Base-by-base conservation (phyloP, 1,284 basidiomycete species). In the Microbotryum scabiosae region DNA sequence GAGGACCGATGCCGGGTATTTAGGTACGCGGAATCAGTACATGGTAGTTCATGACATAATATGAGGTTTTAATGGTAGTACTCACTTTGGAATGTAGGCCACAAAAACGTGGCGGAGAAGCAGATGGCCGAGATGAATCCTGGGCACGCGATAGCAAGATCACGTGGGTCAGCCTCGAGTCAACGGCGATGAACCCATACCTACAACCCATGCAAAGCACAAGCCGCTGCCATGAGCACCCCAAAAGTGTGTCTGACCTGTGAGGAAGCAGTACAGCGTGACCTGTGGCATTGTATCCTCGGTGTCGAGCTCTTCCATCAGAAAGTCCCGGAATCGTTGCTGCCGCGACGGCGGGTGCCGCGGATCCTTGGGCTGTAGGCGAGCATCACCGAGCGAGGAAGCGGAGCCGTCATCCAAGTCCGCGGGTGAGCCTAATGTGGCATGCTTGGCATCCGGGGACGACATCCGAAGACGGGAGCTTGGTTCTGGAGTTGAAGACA, bases 201-300 rank as follows among this genome's bases (percentile, higher is more conserved):
- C 20, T 25, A 21, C 2, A 45, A 28, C 49, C 14, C n/a, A 44
- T 53, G 32, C 53, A 32, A 21, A n/a, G n/a, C 30, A 9, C 18
- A 7, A 45, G 28, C 49, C n/a, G 51, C 46, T 20, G n/a, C 32
- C 10, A 26, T 18, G 14, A 6, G 48, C 21, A 28, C 32, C 47
- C 59, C 51, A 36, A 54, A 25, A 32, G 20, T 16, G 26, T 51
- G 9, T 5, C 71, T 86, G 81, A 88, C 88, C 89, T 0, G 88
- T 91, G 82, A 91, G 85, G 75, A 90, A 89, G 75, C 87, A 90
- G 72, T 84, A 90, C 9, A 81, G 82, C 6, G 84, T 80, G 53
- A 90, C 78, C 9, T 85, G 85, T 6, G 78, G 77, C 0, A 82
- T 81, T 0, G 82, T 79, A 63, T 79, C 75, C 25, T 79, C 76